These are phyloP conservation scores for Acer yangbiense DNA, from an alignment of 345 rosid genomes.

Conservation along the genomic window DNA sequence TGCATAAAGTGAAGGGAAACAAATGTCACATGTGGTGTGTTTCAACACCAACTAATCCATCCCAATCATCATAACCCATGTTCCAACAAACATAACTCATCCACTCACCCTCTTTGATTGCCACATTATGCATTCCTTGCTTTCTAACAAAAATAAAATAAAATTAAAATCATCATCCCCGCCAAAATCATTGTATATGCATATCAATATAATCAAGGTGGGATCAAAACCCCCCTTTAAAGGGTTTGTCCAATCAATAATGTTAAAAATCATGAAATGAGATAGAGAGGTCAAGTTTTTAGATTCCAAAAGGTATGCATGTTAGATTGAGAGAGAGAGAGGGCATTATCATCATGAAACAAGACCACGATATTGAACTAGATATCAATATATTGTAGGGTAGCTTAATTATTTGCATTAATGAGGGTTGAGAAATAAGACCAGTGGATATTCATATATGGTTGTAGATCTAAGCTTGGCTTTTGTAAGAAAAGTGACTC, in stretches of 20 bases:
- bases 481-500: too few relatives aligned
- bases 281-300: not conserved
- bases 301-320: not conserved
- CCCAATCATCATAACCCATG: conserved; percentile 25
- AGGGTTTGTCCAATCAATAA: conserved; percentile 22
- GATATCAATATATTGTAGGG: too few relatives aligned
- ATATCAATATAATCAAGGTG: conserved; percentile 14
- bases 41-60: conserved; percentile 21
- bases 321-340: not conserved
- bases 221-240: conserved; percentile 5
- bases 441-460: too few relatives aligned
- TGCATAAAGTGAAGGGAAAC: conserved; percentile 20
- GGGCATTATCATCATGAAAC: too few relatives aligned
- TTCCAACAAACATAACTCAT: conserved; percentile 25
- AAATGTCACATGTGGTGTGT: conserved; percentile 36
- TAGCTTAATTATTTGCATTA: too few relatives aligned
- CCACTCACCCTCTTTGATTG: conserved; percentile 25
- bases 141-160: not conserved
- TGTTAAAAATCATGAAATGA: not conserved
- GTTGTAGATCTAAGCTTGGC: too few relatives aligned
- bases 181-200: conserved; percentile 18
- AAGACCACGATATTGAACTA: too few relatives aligned
- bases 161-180: conserved; percentile 3
- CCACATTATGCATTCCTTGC: conserved; percentile 20
- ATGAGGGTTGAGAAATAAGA: too few relatives aligned